Evolutionary conservation across 1,139 yeast species (phyloP).

Genomic region (Sugiyamaella neomexicana): DNA sequence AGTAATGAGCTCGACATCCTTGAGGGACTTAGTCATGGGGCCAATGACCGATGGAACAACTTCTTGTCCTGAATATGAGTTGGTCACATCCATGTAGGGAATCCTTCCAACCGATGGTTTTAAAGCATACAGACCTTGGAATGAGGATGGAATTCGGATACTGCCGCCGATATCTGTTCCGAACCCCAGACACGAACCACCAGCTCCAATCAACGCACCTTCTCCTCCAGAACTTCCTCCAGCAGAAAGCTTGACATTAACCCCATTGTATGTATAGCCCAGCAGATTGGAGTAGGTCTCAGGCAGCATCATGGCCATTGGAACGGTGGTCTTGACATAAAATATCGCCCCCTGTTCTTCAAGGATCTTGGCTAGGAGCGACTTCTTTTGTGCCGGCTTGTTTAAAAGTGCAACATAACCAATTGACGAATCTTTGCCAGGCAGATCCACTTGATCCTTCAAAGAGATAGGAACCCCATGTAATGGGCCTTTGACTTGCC

Average conservation of each 20-base stretch:
- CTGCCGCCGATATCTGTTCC: constrained; percentile 74
- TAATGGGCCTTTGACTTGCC: constrained; percentile 39
- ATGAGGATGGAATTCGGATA: constrained; percentile 57
- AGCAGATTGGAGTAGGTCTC: constrained; percentile 50
- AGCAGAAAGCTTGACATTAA: constrained; percentile 46
- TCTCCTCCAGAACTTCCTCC: constrained; percentile 70
- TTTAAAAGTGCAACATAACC: constrained; percentile 43
- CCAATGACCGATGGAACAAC: constrained; percentile 57
- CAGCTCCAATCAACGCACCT: constrained; percentile 54
- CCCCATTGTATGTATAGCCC: constrained; percentile 52
- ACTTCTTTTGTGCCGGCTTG: constrained; percentile 33
- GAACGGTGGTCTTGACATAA: constrained; percentile 58
- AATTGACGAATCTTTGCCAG: constrained; percentile 46
- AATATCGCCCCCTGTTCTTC: constrained; percentile 55
- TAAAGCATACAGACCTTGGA: constrained; percentile 55
- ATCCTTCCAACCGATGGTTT: constrained; percentile 52
- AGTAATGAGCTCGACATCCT: constrained; percentile 64
- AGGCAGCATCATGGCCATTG: constrained; percentile 55
- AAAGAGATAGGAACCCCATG: constrained; percentile 57
- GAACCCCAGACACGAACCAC: constrained; percentile 52
- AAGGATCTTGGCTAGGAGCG: constrained; percentile 44
- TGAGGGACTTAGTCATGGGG: constrained; percentile 57
- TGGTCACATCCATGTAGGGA: constrained; percentile 49
- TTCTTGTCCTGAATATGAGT: constrained; percentile 58
- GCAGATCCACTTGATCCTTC: constrained; percentile 51